A percentile compares a stretch with the other conserved stretches of the same genome.
Evolutionary conservation across 2,329 filamentous ascomycete species (phyloP).

Genomic region (Cyphellophora europaea): DNA sequence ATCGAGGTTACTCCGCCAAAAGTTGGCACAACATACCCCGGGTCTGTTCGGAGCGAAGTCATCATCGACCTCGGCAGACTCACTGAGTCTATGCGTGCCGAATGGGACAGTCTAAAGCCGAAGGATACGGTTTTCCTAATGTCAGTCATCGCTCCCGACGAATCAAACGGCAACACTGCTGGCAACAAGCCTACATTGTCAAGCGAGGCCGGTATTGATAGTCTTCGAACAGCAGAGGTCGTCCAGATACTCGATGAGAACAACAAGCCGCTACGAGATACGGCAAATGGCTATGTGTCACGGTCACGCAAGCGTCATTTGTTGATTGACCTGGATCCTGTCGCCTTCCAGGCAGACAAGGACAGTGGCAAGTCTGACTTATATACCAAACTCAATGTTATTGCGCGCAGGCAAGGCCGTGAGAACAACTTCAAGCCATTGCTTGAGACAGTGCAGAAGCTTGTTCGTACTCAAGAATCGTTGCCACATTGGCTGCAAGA

Average conservation of each 20-base stretch:
- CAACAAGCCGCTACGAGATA: slow-evolving; percentile 61
- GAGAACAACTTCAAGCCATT: slow-evolving; percentile 98
- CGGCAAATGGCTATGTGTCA: slow-evolving; percentile 50
- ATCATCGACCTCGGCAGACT: slow-evolving; percentile 72
- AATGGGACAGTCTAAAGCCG: slow-evolving; percentile 81
- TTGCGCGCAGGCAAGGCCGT: slow-evolving; percentile 71
- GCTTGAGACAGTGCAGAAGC: slow-evolving; percentile 78
- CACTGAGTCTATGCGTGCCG: slow-evolving; percentile 63
- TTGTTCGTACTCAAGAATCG: slow-evolving; percentile 76
- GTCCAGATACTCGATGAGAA: slow-evolving; percentile 80
- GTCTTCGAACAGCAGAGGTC: slow-evolving; percentile 74
- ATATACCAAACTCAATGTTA: slow-evolving; percentile 75
- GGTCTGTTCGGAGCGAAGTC: slow-evolving; percentile 77
- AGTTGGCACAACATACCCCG: slow-evolving; percentile 76
- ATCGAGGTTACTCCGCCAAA: slow-evolving; percentile 74
- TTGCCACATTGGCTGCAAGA: slow-evolving; percentile 90
- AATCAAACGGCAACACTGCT: slow-evolving; percentile 44
- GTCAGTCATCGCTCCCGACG: slow-evolving; percentile 53
- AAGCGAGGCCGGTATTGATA: slow-evolving; percentile 56
- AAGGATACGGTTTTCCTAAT: slow-evolving; percentile 88
- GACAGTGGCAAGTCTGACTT: slow-evolving; percentile 66
- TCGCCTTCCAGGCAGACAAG: slow-evolving; percentile 68
- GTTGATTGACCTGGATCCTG: slow-evolving; percentile 71
- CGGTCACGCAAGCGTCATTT: slow-evolving; percentile 58
- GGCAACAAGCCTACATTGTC: slow-evolving; percentile 24